Conservation (phyloP, 2,329 filamentous ascomycete species). For the Aureobasidium sp. region DNA sequence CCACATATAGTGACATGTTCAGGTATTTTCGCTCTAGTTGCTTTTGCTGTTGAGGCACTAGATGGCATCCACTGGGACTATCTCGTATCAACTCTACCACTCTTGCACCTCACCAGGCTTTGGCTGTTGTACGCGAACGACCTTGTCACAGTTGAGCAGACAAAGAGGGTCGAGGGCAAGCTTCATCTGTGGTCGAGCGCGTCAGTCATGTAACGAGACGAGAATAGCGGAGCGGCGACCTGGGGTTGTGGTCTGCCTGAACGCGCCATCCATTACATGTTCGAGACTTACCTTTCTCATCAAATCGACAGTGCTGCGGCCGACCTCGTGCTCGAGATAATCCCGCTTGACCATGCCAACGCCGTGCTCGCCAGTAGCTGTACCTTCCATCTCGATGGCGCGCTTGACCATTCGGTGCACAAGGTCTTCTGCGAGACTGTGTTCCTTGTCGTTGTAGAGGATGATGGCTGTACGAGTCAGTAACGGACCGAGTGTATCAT, state of each 20-base stretch:
- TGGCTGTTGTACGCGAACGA: conserved; percentile 48
- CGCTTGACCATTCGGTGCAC: conserved; percentile 81
- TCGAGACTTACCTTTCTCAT: conserved; percentile 62
- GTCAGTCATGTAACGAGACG: conserved; percentile 1
- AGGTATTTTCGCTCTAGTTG: background rate
- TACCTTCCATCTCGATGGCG: conserved; percentile 71
- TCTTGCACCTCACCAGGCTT: conserved; percentile 39
- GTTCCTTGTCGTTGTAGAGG: conserved; percentile 58
- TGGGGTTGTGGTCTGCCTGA: background rate
- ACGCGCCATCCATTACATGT: background rate
- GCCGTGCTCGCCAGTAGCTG: conserved; percentile 78
- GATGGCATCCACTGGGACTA: background rate
- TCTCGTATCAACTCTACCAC: conserved; percentile 23
- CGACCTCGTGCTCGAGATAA: conserved; percentile 71
- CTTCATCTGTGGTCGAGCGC: conserved; percentile 55
- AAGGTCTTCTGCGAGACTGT: conserved; percentile 57
- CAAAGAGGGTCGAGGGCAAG: conserved; percentile 68
- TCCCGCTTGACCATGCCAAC: conserved; percentile 79
- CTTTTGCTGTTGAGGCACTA: conserved; percentile 7
- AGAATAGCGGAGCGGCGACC: background rate
- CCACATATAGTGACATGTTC: background rate
- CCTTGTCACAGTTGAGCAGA: conserved; percentile 57
- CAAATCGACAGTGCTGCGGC: conserved; percentile 63
- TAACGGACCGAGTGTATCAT: background rate
- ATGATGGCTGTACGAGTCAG: conserved; percentile 43